phyloP scores from a whole-genome alignment of 352 stramenopile species.

The Saprolegnia diclina region DNA sequence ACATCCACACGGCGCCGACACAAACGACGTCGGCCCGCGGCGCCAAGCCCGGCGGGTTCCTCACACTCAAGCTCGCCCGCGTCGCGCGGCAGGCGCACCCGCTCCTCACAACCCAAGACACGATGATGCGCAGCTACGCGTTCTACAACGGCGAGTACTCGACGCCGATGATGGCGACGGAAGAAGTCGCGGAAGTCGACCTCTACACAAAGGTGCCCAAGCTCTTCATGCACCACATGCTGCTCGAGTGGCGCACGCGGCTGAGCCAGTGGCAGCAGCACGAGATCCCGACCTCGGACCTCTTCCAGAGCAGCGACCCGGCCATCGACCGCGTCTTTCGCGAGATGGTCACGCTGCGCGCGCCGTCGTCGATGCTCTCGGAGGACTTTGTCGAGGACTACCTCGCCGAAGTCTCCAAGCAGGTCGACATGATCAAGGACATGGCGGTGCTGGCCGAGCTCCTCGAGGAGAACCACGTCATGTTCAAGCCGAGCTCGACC shows the following conservation, averaged over 20 bases:
- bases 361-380: constrained; percentile 13
- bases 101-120: constrained; percentile 18
- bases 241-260: constrained; percentile 11
- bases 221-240: constrained; percentile 23
- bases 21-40: neutral
- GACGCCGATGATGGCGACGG: constrained; percentile 22
- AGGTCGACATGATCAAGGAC: constrained; percentile 16
- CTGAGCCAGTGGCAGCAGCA: constrained; percentile 14
- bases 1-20: neutral
- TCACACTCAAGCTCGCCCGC: constrained; percentile 23
- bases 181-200: constrained; percentile 21
- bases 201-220: constrained; percentile 14
- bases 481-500: constrained; percentile 79
- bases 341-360: constrained; percentile 7
- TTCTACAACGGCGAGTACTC: constrained; percentile 29
- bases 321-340: constrained; percentile 6
- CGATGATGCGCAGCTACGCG: constrained; percentile 24
- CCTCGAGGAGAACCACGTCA: constrained; percentile 55
- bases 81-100: constrained; percentile 2
- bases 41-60: neutral
- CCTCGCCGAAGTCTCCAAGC: constrained; percentile 10
- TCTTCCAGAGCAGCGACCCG: constrained; percentile 22
- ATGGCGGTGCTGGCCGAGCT: constrained; percentile 22
- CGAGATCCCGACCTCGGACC: neutral
- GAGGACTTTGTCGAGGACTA: constrained; percentile 16